A percentile compares a stretch with the other conserved stretches of the same genome.
These are phyloP conservation scores for Periconia sp. DNA, from an alignment of 2,329 filamentous ascomycete genomes.

Conservation along the genomic window DNA sequence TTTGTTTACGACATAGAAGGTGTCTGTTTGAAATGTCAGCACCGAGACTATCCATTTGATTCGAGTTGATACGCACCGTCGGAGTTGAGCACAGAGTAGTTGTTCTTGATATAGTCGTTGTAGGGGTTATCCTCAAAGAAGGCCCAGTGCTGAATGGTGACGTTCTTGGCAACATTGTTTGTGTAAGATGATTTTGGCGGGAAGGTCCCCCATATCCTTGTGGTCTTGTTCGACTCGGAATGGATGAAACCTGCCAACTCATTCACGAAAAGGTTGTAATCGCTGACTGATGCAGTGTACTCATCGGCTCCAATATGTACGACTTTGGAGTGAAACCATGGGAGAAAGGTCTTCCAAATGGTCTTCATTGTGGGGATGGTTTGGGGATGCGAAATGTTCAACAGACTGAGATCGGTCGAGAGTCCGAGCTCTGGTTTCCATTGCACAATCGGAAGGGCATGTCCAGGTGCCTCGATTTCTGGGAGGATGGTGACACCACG, in stretches of 20 bases:
- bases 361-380: slow-evolving; percentile 21
- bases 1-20: slow-evolving; percentile 54
- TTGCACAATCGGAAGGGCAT: slow-evolving; percentile 21
- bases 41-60: no score
- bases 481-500: slow-evolving; percentile 24
- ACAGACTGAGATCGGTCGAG: slow-evolving; percentile 31
- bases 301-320: slow-evolving; percentile 27
- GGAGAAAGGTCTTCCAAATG: slow-evolving; percentile 22
- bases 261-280: slow-evolving; percentile 26
- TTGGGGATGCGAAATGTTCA: slow-evolving; percentile 22
- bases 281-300: slow-evolving; percentile 16
- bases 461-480: slow-evolving; percentile 25
- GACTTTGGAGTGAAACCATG: slow-evolving; percentile 23
- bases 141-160: slow-evolving; percentile 48
- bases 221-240: slow-evolving; percentile 11
- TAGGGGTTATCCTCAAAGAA: slow-evolving; percentile 47
- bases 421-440: slow-evolving; percentile 28
- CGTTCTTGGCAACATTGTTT: slow-evolving; percentile 32
- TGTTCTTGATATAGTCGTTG: slow-evolving; percentile 35
- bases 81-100: slow-evolving; percentile 45
- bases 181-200: slow-evolving; percentile 31
- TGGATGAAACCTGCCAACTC: slow-evolving; percentile 16
- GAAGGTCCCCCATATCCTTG: slow-evolving; percentile 36
- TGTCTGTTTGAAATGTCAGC: slow-evolving; percentile 18
- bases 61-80: slow-evolving; percentile 19